A percentile compares a stretch with the other conserved stretches of the same genome.
Evolutionary conservation across 345 rosid genomes (phyloP).

Genomic region (Moricandia moricandioides): DNA sequence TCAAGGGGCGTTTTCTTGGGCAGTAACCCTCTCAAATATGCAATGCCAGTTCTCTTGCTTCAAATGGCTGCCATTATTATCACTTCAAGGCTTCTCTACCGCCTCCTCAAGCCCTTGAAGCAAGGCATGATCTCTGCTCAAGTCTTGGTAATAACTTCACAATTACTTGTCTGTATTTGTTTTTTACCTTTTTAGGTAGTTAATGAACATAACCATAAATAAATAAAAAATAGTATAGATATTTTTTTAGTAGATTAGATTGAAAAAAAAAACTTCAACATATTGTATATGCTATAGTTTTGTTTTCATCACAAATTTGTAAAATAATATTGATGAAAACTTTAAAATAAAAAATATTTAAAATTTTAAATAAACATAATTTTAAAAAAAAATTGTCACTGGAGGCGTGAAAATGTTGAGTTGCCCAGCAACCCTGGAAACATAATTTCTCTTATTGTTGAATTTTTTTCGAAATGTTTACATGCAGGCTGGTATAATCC

Average conservation of each 20-base stretch:
- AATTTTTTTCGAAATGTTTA: neutral
- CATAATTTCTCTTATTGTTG: neutral
- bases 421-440: neutral
- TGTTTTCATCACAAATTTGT: no score
- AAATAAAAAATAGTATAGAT: no score
- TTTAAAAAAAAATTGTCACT: no score
- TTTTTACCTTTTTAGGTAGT: neutral
- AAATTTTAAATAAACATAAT: no score
- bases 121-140: conserved; percentile 44
- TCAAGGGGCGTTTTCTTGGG: conserved; percentile 30
- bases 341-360: no score
- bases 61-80: conserved; percentile 31
- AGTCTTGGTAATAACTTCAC: conserved; percentile 16
- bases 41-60: conserved; percentile 29
- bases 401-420: no score
- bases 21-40: conserved; percentile 33
- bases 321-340: no score
- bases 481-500: conserved; percentile 37
- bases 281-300: no score
- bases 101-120: conserved; percentile 34
- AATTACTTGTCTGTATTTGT: neutral
- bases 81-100: conserved; percentile 31
- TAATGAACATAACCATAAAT: no score
- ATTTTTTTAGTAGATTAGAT: no score
- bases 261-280: no score